Conservation (phyloP, 2,329 filamentous ascomycete genomes). For the Colletotrichum sp. region DNA sequence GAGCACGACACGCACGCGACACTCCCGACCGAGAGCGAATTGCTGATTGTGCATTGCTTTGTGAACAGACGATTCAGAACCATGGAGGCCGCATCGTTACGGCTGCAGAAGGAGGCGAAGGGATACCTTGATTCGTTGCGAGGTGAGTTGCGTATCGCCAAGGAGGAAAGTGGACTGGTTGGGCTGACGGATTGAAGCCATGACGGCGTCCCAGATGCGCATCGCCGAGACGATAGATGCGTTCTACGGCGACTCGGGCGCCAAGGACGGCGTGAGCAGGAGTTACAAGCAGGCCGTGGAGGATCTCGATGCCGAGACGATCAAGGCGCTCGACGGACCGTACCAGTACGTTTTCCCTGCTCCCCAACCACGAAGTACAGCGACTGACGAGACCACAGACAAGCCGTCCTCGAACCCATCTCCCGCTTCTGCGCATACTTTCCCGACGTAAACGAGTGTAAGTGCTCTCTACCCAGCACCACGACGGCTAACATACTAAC, state of each 20-base stretch:
- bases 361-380: fast-evolving
- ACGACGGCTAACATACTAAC: neutral
- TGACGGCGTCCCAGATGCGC: constrained; percentile 99
- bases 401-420: constrained; percentile 95
- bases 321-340: constrained; percentile 96
- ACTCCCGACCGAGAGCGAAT: neutral
- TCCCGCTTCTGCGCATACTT: constrained; percentile 97
- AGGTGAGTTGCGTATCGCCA: constrained; percentile 54
- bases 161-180: neutral
- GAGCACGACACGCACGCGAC: constrained; percentile 20
- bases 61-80: constrained; percentile 83
- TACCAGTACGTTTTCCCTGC: constrained; percentile 64
- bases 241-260: constrained; percentile 96
- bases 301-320: constrained; percentile 96
- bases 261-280: constrained; percentile 91
- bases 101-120: constrained; percentile 96
- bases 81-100: constrained; percentile 92
- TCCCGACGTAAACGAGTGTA: constrained; percentile 97
- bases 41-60: constrained; percentile 16
- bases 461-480: constrained; percentile 28
- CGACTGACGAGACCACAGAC: constrained; percentile 50
- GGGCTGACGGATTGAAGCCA: constrained; percentile 61
- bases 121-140: constrained; percentile 95
- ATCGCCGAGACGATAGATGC: constrained; percentile 99
- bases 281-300: constrained; percentile 99